Conservation (phyloP, 78 protist genomes). For the Planoprotostelium fungivorum region DNA sequence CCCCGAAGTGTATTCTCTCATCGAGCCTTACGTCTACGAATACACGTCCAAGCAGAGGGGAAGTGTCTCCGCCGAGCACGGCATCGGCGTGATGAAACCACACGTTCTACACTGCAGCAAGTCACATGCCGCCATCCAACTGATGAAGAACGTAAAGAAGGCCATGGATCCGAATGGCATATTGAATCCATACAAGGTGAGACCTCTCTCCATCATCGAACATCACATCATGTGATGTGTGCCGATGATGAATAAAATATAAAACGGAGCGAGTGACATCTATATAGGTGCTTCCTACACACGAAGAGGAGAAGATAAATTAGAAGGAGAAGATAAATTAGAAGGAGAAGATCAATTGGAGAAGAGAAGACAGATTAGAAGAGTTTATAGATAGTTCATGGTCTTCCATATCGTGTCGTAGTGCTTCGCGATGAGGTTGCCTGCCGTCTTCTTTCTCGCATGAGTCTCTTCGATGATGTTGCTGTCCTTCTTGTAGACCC, state of each 20-base stretch:
- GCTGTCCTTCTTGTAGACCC: background rate
- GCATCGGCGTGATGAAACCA: conserved; percentile 81
- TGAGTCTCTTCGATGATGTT: background rate
- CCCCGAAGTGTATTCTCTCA: conserved; percentile 4
- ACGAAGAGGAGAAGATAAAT: no score
- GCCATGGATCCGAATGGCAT: conserved; percentile 86
- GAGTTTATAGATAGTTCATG: no score
- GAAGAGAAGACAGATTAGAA: no score
- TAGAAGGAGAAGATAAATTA: no score
- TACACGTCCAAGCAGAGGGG: conserved; percentile 65
- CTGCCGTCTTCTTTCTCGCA: background rate
- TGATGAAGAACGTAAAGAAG: conserved; percentile 70
- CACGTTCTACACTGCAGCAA: conserved; percentile 44
- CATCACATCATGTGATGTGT: no score
- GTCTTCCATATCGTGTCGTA: no score
- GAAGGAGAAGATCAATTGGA: no score
- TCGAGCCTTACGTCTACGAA: conserved; percentile 84
- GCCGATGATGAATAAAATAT: no score
- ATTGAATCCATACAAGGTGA: conserved; percentile 87
- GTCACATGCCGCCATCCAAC: conserved; percentile 22
- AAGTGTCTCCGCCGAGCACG: conserved; percentile 86
- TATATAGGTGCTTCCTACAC: no score
- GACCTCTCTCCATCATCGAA: no score
- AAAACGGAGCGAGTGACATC: no score
- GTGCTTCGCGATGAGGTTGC: background rate